phyloP scores from a whole-genome alignment of 2,329 filamentous ascomycete genomes.

The Ceratocystis smalleyi region DNA sequence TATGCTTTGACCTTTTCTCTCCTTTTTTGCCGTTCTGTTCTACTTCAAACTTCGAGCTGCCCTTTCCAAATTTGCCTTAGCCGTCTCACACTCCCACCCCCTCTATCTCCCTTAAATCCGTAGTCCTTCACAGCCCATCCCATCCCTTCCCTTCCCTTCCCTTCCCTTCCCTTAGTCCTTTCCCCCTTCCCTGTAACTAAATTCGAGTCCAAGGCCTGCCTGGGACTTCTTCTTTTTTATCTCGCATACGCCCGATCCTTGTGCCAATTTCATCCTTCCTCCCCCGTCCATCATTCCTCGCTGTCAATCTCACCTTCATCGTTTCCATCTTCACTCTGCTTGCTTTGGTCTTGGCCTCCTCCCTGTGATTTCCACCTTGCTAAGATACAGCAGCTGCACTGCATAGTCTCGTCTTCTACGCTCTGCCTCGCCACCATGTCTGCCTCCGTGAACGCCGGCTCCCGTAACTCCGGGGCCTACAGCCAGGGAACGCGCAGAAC shows the following conservation, averaged over 20 bases:
- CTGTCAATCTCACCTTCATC: neutral
- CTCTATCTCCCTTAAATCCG: neutral
- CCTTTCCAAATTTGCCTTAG: no score
- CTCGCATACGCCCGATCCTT: neutral
- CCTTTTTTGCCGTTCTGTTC: no score
- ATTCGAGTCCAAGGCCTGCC: neutral
- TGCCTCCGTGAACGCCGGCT: neutral
- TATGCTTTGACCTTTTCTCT: neutral
- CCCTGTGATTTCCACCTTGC: neutral
- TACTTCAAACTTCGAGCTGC: no score
- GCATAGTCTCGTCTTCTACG: neutral
- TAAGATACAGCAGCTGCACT: neutral
- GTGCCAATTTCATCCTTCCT: neutral
- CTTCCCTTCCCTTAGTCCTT: neutral
- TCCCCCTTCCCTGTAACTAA: neutral
- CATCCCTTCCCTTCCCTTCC: neutral
- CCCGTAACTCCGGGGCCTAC: neutral
- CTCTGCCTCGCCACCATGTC: neutral
- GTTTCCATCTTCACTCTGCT: neutral
- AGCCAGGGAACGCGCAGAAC: neutral
- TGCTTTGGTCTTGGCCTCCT: neutral
- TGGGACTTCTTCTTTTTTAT: neutral
- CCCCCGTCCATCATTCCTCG: neutral
- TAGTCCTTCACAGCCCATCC: neutral
- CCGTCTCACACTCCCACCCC: neutral